Conservation (phyloP, 306 rosid species). For the Prunus salicina region DNA sequence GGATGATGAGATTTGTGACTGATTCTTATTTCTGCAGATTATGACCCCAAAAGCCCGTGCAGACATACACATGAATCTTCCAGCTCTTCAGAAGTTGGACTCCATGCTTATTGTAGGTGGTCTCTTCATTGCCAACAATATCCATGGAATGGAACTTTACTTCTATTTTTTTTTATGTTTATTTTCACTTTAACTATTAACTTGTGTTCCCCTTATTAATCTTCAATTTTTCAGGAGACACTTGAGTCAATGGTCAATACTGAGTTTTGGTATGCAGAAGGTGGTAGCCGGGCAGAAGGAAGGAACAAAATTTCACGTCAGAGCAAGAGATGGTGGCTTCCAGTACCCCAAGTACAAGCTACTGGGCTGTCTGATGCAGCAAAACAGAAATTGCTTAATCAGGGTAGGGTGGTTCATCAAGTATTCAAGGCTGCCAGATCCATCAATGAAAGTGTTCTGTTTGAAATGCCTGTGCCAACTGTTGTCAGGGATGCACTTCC, state of each 20-base stretch:
- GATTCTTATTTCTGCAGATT: conserved; percentile 52
- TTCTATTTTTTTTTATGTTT: neutral
- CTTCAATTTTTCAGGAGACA: conserved; percentile 51
- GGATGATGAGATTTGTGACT: neutral
- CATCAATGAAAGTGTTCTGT: conserved; percentile 75
- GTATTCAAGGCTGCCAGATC: conserved; percentile 88
- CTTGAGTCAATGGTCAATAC: conserved; percentile 84
- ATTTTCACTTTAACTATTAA: neutral
- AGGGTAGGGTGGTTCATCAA: conserved; percentile 69
- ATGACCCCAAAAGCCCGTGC: conserved; percentile 93
- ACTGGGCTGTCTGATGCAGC: conserved; percentile 69
- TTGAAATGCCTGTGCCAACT: conserved; percentile 81
- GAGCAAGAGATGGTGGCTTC: conserved; percentile 91
- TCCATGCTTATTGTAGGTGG: conserved; percentile 88
- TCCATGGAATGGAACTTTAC: conserved; percentile 3
- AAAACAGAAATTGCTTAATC: conserved; percentile 58
- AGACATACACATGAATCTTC: conserved; percentile 89
- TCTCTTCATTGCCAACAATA: conserved; percentile 22
- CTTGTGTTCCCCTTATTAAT: conserved; percentile 5
- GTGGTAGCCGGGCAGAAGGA: conserved; percentile 78
- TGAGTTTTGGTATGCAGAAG: conserved; percentile 89
- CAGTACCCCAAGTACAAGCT: conserved; percentile 72
- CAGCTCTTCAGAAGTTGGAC: conserved; percentile 93
- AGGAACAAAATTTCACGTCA: conserved; percentile 36
- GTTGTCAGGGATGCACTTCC: conserved; percentile 62